These are phyloP conservation scores for Dothideomycetes sp. DNA, from an alignment of 2,329 filamentous ascomycete species.

Conservation along the genomic window DNA sequence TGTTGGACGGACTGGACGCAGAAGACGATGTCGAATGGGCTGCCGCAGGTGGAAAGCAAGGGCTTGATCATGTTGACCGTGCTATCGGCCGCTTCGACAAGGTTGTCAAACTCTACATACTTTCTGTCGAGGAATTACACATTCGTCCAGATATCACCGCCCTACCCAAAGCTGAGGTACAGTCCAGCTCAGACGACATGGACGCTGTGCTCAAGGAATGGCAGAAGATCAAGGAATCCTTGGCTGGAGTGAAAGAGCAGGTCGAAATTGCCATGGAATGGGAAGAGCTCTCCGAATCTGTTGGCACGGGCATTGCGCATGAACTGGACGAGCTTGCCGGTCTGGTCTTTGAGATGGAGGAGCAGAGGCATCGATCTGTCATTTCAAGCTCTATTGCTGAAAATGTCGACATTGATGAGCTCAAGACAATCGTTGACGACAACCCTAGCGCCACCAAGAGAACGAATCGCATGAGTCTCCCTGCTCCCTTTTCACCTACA, in stretches of 20 bases:
- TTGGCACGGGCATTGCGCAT: slow-evolving; percentile 75
- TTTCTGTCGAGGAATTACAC: slow-evolving; percentile 88
- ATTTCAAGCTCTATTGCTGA: slow-evolving; percentile 53
- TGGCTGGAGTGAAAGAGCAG: slow-evolving; percentile 75
- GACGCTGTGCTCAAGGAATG: slow-evolving; percentile 77
- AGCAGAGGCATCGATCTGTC: slow-evolving; percentile 75
- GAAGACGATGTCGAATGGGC: slow-evolving; percentile 98
- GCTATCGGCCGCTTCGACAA: slow-evolving; percentile 78
- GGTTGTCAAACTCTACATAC: slow-evolving; percentile 84
- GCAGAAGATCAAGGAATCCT: slow-evolving; percentile 66
- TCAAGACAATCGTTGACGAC: slow-evolving; percentile 90
- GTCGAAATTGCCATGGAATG: slow-evolving; percentile 98
- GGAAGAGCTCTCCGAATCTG: slow-evolving; percentile 93
- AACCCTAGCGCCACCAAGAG: slow-evolving; percentile 47
- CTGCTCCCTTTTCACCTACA: slow-evolving; percentile 47
- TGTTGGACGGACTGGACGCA: slow-evolving; percentile 79
- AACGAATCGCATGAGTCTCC: slow-evolving; percentile 55
- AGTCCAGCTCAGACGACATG: slow-evolving; percentile 75
- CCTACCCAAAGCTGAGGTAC: slow-evolving; percentile 63
- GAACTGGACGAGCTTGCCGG: slow-evolving; percentile 74
- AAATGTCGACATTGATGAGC: slow-evolving; percentile 67
- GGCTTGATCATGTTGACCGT: slow-evolving; percentile 57
- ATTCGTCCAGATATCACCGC: slow-evolving; percentile 62
- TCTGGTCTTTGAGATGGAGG: slow-evolving; percentile 95
- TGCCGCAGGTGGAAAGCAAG: slow-evolving; percentile 75